Base-by-base conservation (phyloP, 116 monocot species). In the Thalassia testudinum region DNA sequence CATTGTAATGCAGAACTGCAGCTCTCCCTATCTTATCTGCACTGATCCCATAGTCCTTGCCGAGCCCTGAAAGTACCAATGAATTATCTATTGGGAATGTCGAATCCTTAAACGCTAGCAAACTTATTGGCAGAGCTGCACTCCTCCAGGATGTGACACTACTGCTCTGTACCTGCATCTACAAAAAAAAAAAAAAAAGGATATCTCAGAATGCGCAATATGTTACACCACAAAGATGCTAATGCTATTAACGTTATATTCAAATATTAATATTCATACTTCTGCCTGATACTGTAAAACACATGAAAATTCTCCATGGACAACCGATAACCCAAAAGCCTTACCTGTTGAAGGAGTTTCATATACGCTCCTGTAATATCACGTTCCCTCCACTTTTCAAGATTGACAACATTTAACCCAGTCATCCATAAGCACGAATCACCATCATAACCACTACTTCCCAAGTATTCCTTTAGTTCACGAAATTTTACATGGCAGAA, bases 351-450 rank as follows among this genome's bases (percentile, higher is more conserved):
- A 18, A 72, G 60, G 13, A 90, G 65, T 24, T 64, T 54, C 34
- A 67, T 38, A 53, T 86, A 99, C 14, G 61, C 66, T 49, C 68
- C 62, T 18, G 91, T 86, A 40, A 99, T 43, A 60, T 86, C 59
- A 60, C 30, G 62, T 26, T 86, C 71, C 43, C 91, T 79, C 99
- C 99, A 99, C 59, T 65, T 86, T 20, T 90, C 91, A 64, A 99
- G 62, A 71, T 99, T 75, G 54, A 91, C 56, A 18, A 99, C 66
- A 72, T 86, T 99, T 50, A 99, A 17, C 21, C 99, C 99, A 30
- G 86, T 80, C 74, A 81, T 80, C 90, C 90, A 99, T 19, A 72
- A 67, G 71, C 99, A 99, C 42, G 82, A 70, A 53, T 78, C 67
- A 23, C 40, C 40, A 47, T 78, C 56, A 57, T 75, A 60, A 47